A percentile compares a stretch with the other conserved stretches of the same genome.
phyloP scores from a whole-genome alignment of 208 protist species.

The Trypanosoma cruzi region DNA sequence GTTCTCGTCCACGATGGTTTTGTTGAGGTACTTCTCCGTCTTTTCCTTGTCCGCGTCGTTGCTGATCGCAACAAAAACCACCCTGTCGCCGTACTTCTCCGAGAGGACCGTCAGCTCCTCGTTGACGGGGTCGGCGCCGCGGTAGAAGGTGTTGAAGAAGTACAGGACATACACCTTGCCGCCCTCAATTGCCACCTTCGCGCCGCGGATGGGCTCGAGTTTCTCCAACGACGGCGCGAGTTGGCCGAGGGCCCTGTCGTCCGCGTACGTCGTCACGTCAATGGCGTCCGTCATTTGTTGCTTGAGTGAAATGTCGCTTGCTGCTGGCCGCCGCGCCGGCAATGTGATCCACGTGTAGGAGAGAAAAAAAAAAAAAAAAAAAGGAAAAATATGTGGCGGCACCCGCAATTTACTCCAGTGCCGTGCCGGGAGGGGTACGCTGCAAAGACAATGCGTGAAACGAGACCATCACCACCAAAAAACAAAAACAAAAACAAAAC shows the following conservation, averaged over 20 bases:
- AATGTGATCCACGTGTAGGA: not conserved
- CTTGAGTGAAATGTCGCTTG: not conserved
- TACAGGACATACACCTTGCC: conserved; percentile 88
- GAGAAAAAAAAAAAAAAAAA: not conserved
- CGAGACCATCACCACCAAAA: not conserved
- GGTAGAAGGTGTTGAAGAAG: conserved; percentile 94
- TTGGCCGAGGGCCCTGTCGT: conserved; percentile 79
- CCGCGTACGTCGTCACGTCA: conserved; percentile 89
- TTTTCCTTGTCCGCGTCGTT: conserved; percentile 88
- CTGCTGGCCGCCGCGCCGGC: not conserved
- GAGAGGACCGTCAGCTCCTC: conserved; percentile 89
- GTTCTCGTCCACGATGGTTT: conserved; percentile 90
- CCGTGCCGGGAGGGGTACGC: not conserved
- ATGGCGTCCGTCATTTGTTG: conserved; percentile 75
- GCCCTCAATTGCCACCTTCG: conserved; percentile 45
- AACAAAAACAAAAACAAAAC: not conserved
- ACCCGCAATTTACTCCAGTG: too few species aligned
- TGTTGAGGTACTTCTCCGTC: conserved; percentile 91
- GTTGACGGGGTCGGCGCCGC: conserved; percentile 86
- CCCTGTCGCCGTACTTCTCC: conserved; percentile 74
- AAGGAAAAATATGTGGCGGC: not conserved
- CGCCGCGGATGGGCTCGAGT: conserved; percentile 76
- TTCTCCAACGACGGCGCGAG: conserved; percentile 59
- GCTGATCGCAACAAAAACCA: conserved; percentile 86
- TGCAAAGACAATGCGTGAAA: conserved; percentile 1